Evolutionary conservation across 1,284 basidiomycete genomes (phyloP).

Genomic region (Apiotrichum domesticum): DNA sequence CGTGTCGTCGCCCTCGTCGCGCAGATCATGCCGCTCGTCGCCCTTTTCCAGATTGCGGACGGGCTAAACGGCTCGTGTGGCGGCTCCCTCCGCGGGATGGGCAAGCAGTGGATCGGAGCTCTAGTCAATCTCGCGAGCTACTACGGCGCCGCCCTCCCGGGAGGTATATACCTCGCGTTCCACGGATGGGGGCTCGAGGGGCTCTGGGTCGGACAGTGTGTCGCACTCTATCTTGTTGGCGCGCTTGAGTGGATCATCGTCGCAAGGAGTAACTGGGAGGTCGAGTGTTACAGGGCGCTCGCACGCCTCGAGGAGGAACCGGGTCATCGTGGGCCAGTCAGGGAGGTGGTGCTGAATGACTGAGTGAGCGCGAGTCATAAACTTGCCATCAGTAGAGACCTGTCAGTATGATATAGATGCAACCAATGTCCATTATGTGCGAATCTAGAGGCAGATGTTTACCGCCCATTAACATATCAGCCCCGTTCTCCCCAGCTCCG

Average conservation of each 20-base stretch:
- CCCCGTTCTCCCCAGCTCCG: slow-evolving; percentile 26
- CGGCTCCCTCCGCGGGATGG: slow-evolving; percentile 2
- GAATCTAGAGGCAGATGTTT: too few species aligned
- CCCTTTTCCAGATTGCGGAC: slow-evolving; percentile 6
- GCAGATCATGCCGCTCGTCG: slow-evolving; percentile 6
- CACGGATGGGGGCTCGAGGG: slow-evolving; percentile 5
- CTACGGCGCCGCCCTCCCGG: slow-evolving; percentile 3
- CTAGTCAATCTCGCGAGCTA: slow-evolving; percentile 1
- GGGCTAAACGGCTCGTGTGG: slow-evolving; percentile 5
- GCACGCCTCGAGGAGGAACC: not conserved
- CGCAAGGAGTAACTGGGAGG: not conserved
- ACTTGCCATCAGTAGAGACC: too few species aligned
- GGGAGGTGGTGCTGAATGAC: too few species aligned
- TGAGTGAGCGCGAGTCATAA: too few species aligned
- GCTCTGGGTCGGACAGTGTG: slow-evolving; percentile 5
- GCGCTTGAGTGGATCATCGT: slow-evolving; percentile 3
- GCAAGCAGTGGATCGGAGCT: slow-evolving; percentile 7
- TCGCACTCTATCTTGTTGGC: slow-evolving; percentile 2
- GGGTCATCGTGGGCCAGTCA: too few species aligned
- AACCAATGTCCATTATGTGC: too few species aligned
- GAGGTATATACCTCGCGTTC: slow-evolving; percentile 4
- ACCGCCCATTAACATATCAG: slow-evolving; percentile 12
- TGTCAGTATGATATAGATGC: too few species aligned
- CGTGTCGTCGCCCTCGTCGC: slow-evolving; percentile 1
- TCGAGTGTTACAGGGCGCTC: not conserved